Evolutionary conservation across 2,329 filamentous ascomycete genomes (phyloP).

Genomic region (Ceratocystis smalleyi): DNA sequence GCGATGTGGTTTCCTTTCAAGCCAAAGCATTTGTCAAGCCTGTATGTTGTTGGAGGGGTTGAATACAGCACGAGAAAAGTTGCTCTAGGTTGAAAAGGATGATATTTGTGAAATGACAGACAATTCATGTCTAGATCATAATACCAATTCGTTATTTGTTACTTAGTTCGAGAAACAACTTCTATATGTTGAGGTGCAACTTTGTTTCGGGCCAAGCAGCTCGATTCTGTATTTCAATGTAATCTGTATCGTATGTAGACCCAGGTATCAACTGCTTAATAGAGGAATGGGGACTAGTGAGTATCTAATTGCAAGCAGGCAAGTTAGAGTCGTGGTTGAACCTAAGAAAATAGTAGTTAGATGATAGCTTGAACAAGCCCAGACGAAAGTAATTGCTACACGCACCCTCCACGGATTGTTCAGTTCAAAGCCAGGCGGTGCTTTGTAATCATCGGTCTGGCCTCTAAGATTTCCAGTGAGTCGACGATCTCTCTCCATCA

Average conservation of each 20-base stretch:
- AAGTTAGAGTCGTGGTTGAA: constrained; percentile 12
- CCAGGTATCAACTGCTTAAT: constrained; percentile 17
- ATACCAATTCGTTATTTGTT: not conserved
- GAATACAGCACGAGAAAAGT: constrained; percentile 61
- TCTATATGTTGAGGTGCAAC: not conserved
- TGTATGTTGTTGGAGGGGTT: constrained; percentile 78
- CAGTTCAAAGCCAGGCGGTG: constrained; percentile 44
- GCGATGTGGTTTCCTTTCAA: constrained; percentile 88
- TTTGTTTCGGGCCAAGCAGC: not conserved
- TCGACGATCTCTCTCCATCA: constrained; percentile 50
- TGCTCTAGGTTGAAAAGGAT: constrained; percentile 29
- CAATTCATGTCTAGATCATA: constrained; percentile 10
- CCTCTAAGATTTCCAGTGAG: constrained; percentile 44
- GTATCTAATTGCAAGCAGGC: too few relatives aligned
- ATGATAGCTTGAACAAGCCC: not conserved
- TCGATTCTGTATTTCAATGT: constrained; percentile 18
- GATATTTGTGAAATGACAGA: not conserved
- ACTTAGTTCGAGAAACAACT: not conserved
- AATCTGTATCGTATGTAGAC: constrained; percentile 12
- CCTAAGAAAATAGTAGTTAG: constrained; percentile 1
- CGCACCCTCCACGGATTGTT: constrained; percentile 48
- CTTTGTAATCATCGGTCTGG: constrained; percentile 39
- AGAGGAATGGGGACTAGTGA: constrained; percentile 9
- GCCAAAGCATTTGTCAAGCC: constrained; percentile 84
- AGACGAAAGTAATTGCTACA: constrained; percentile 17